Base-by-base conservation (phyloP, 2,329 filamentous ascomycete species). In the Botryotinia globosa region DNA sequence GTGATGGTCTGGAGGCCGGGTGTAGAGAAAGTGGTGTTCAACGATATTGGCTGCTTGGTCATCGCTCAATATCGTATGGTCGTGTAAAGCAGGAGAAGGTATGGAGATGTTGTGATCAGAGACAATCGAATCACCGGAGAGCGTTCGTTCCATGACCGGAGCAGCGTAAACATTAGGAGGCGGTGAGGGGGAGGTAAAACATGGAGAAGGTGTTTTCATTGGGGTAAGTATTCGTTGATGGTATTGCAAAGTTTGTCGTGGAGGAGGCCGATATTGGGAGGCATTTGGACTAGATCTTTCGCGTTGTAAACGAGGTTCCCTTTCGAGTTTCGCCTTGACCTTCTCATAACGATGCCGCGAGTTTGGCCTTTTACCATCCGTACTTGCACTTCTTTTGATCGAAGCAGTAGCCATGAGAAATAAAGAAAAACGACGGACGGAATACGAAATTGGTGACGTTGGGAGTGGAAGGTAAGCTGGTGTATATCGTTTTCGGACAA, bases 61-160 rank as follows among this genome's bases (percentile, higher is more conserved):
- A 71, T 79, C 77, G 71, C 61, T 63, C 56, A 71, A 39, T 14
- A 77, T 75, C 68, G 74, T 76, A 73, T 76, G 59, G 56, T 73
- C 73, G 61, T 74, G 48, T 16, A 22, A 2, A 29, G 42, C 22
- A 29, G 68, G 34, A 51, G 68, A 32, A 5, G 48, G 64, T 22
- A 67, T 72, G 0, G 62, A 63, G 69, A 75, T 75, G 44, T 75
- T 74, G n/a, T 75, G 72, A 69, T 78, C 77, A 44, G 79, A 79
- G 42, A 78, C 74, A 34, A 80, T 80, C 51, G 78, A 79, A 62
- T 78, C 77, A n/a, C 79, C 79, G 3, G 78, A 79, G 2, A 76
- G 74, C 22, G 79, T 80, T 16, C 78, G 77, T 67, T 80, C 79
- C 78, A 80, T 79, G 9, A 29, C 62, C 32, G 70, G 70, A 45